Evolutionary conservation across 2,329 filamentous ascomycete genomes (phyloP).

Genomic region (Neopestalotiopsis sp.): DNA sequence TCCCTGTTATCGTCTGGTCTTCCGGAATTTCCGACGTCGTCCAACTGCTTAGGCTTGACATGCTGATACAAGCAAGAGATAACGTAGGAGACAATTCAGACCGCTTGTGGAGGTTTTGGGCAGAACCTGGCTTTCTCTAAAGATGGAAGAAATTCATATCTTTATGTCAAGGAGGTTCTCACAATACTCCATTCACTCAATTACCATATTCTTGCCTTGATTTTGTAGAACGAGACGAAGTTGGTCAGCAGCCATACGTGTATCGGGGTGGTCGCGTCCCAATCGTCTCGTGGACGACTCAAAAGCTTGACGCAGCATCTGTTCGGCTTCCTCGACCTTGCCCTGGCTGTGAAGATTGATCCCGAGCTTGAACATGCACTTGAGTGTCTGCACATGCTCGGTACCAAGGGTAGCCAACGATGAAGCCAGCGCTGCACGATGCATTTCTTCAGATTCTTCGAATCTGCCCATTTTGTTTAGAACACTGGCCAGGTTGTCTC

Average conservation of each 20-base stretch:
- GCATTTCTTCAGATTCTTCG: neutral
- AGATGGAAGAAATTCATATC: too few species aligned
- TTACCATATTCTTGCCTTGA: neutral
- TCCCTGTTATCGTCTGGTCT: too few species aligned
- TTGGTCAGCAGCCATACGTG: neutral
- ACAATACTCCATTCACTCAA: neutral
- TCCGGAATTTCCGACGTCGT: too few species aligned
- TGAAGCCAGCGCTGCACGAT: neutral
- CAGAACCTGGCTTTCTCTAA: too few species aligned
- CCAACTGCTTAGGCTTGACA: too few species aligned
- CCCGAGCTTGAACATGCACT: neutral
- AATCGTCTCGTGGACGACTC: neutral
- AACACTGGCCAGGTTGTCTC: constrained; percentile 3
- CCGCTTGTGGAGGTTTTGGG: too few species aligned
- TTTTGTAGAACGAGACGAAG: neutral
- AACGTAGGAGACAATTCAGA: too few species aligned
- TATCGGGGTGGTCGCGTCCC: neutral
- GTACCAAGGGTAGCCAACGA: neutral
- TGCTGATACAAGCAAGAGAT: too few species aligned
- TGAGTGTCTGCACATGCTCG: neutral
- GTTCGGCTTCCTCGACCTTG: neutral
- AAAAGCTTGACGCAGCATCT: neutral
- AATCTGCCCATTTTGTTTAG: neutral
- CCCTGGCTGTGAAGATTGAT: neutral
- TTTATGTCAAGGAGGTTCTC: too few species aligned